Conservation (phyloP, 495 filamentous ascomycete species). For the Aspergillus mulundensis region DNA sequence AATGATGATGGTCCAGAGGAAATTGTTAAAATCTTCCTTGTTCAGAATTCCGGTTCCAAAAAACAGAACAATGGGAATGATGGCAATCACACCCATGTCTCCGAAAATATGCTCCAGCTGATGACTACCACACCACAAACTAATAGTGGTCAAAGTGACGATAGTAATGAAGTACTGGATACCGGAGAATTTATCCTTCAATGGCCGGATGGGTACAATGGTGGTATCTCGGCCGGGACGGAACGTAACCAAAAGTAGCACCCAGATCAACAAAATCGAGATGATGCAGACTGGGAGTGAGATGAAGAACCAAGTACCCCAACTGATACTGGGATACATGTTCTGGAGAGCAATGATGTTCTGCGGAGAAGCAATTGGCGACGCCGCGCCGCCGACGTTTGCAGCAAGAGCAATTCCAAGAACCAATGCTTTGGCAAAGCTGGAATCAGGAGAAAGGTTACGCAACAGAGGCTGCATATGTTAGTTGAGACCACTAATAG, state of each 20-base stretch:
- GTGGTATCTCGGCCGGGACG: conserved; percentile 75
- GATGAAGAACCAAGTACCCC: conserved; percentile 97
- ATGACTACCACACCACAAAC: conserved; percentile 88
- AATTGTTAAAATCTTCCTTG: conserved; percentile 99
- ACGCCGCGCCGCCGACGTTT: conserved; percentile 94
- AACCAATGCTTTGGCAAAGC: conserved; percentile 92
- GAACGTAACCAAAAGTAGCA: conserved; percentile 79
- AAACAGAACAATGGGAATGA: conserved; percentile 92
- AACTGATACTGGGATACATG: conserved; percentile 85
- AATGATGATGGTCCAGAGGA: conserved; percentile 99
- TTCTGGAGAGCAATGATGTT: conserved; percentile 95
- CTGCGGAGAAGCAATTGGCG: conserved; percentile 93
- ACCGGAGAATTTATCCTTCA: conserved; percentile 83
- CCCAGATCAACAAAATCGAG: conserved; percentile 85
- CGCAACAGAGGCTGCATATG: conserved; percentile 76
- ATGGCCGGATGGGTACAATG: conserved; percentile 86
- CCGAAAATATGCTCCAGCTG: conserved; percentile 84
- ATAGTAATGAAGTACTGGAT: conserved; percentile 88
- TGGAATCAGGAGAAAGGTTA: conserved; percentile 82
- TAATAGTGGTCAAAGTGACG: conserved; percentile 83
- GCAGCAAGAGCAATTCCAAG: conserved; percentile 93
- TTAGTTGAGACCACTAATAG: conserved; percentile 12
- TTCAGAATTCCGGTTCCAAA: conserved; percentile 96
- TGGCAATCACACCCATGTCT: conserved; percentile 97
- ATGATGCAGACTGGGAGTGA: conserved; percentile 88